Evolutionary conservation across 371 early-diverging fungal species (phyloP), one percentile per base, ranked within the genome.

Genomic region (Syncephalastrum sp.): DNA sequence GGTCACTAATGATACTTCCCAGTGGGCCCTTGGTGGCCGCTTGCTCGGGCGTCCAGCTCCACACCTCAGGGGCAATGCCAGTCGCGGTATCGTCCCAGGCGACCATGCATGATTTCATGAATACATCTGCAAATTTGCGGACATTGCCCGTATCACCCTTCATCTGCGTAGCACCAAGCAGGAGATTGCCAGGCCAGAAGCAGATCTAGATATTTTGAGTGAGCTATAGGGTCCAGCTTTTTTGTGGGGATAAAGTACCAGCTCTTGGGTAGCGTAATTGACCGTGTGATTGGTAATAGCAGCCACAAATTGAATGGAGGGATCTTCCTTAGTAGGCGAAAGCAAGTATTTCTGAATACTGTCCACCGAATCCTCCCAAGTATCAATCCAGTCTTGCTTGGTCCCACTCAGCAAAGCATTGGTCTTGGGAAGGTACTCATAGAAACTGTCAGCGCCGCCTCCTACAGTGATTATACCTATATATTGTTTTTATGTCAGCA

Each of bases 371-470:
- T 61, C 61, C n/a, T 52, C 49, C 83, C 73, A 82, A 57, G 59
- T 72, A 54, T 59, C 75, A 29, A 63, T 42, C 52, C 63, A 60
- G 41, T 74, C 61, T 44, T 80, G 72, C 56, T 77, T 67, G 13
- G 79, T 56, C 54, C 73, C 83, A 56, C 69, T 73, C 63, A 82
- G 53, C 6, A 79, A 38, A 14, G 90, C 64, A 74, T 84, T 84
- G 42, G 84, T 76, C 60, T 92, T 91, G 25, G 87, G 68, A 50
- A 89, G 67, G 57, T 91, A 92, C 67, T 91, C 87, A 69, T 96
- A 97, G 68, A 91, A 97, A 59, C 91, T 91, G 63, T 97, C 96
- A 1, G 92, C 90, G 3, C 84, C 82, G 1, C 74, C 74, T 10
- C 82, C 83, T 15, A 76, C 75, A 45, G 77, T 79, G 61, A 89